Percentiles rank a stretch among this genome's conserved stretches.
phyloP scores from a whole-genome alignment of 2,329 filamentous ascomycete species.

The Diaporthe helianthi region DNA sequence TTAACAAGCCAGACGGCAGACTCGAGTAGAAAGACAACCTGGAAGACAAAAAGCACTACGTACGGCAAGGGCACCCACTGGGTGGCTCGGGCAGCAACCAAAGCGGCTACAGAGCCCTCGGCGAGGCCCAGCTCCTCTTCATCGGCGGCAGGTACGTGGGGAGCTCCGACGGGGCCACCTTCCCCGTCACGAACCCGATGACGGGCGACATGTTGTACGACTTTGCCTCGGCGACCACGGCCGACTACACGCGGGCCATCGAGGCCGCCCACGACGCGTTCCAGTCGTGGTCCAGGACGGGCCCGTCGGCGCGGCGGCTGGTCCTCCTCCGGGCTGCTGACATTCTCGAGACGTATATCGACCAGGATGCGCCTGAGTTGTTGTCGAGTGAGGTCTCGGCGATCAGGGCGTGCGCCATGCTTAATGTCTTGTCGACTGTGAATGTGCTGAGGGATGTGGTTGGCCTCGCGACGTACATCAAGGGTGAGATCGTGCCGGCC shows the following conservation, averaged over 20 bases:
- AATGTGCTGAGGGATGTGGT: slow-evolving; percentile 51
- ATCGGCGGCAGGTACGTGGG: slow-evolving; percentile 39
- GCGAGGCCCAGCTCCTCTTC: slow-evolving; percentile 34
- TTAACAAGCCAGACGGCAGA: too few species aligned
- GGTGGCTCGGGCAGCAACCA: slow-evolving; percentile 6
- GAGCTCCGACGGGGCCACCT: slow-evolving; percentile 38
- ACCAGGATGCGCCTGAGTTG: slow-evolving; percentile 43
- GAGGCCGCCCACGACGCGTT: slow-evolving; percentile 62
- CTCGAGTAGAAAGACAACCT: background rate
- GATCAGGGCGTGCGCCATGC: slow-evolving; percentile 41
- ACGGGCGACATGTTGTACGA: slow-evolving; percentile 57
- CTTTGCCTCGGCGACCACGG: slow-evolving; percentile 61
- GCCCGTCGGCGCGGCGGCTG: slow-evolving; percentile 61
- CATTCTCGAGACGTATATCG: slow-evolving; percentile 60
- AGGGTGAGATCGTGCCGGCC: slow-evolving; percentile 50
- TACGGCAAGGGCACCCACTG: background rate
- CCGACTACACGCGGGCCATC: slow-evolving; percentile 58
- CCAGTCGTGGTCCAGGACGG: slow-evolving; percentile 65
- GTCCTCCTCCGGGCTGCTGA: slow-evolving; percentile 69
- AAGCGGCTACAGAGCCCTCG: background rate
- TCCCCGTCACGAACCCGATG: slow-evolving; percentile 42
- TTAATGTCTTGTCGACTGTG: slow-evolving; percentile 47
- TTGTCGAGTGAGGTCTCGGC: slow-evolving; percentile 44
- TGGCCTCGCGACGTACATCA: slow-evolving; percentile 46
- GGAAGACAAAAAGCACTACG: slow-evolving; percentile 4